Evolutionary conservation across 2,329 filamentous ascomycete species (phyloP), one percentile per base, ranked within the genome.

Genomic region (Exophiala spinifera): DNA sequence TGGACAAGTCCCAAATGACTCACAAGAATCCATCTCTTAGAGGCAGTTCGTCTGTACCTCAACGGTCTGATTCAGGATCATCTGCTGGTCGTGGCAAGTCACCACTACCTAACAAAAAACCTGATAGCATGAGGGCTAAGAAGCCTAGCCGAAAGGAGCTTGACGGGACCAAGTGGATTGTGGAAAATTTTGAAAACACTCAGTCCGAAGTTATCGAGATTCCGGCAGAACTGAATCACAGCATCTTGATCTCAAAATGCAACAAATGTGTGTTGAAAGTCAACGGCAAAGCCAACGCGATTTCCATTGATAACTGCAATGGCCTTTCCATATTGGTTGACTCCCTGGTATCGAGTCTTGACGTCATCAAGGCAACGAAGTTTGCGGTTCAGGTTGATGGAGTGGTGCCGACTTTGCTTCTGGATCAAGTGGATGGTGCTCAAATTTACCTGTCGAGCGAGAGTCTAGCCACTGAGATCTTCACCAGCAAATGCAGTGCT

Each of bases 11-110:
- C 50, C 81, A 97, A 72, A 96, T 96, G 92, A 99, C 94, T 56
- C 94, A 99, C 75, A 97, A 97, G 78, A 99, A 99, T 73, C 94
- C 94, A 13, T 83, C 85, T 8, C 78, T 99, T 54, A 86, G 94
- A 59, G 82, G 88, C 20, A 78, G 78, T 57, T 87, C 88, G 11
- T 80, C 83, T 1, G 89, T 92, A 2, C 79, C 88, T 1, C 78
- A 78, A 53, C 74, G 80, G 53, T 79, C 78, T 50, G 74, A 77
- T 49, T 75, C 75, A 45, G 70, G 72, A 23, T 81, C 79, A 19
- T 79, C 78, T 56, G 76, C 75, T 34, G 66, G 56, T 14, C 81
- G 89, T 46, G 84, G 82, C 53, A 95, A 94, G 79, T 95, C 89
- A 61, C 91, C 91, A 1, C 88, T 89, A 15, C 94, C 94, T 1